Evolutionary conservation across 257 asterid genomes (phyloP).

Genomic region (Prunella vulgaris): DNA sequence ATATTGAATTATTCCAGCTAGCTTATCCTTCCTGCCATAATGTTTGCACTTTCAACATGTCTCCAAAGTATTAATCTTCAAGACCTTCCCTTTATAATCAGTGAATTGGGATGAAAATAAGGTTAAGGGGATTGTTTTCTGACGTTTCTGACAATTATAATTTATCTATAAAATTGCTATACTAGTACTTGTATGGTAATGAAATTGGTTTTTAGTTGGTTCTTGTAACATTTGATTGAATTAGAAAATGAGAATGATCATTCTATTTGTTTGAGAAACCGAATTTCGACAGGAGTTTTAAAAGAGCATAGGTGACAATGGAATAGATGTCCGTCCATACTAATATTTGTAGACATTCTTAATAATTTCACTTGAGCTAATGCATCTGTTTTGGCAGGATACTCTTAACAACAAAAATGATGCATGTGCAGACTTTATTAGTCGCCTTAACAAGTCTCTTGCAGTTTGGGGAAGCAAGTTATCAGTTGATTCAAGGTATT

Average conservation of each 20-base stretch:
- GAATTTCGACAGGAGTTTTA: constrained; percentile 3
- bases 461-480: constrained; percentile 68
- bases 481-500: constrained; percentile 77
- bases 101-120: background rate
- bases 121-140: background rate
- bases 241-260: background rate
- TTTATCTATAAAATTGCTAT: constrained; percentile 1
- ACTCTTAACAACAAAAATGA: constrained; percentile 62
- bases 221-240: background rate
- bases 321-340: background rate
- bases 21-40: constrained; percentile 7
- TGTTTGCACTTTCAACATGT: constrained; percentile 6
- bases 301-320: background rate
- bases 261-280: constrained; percentile 13
- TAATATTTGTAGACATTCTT: constrained; percentile 13
- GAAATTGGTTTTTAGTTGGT: background rate
- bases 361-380: constrained; percentile 14
- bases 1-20: constrained; percentile 5
- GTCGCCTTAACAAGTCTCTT: constrained; percentile 69
- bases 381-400: constrained; percentile 45
- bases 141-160: constrained; percentile 6
- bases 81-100: background rate
- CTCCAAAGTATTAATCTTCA: background rate
- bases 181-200: background rate
- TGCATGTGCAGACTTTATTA: constrained; percentile 58